Evolutionary conservation across 2,329 filamentous ascomycete species (phyloP).

Genomic region (Xylogone sp.): DNA sequence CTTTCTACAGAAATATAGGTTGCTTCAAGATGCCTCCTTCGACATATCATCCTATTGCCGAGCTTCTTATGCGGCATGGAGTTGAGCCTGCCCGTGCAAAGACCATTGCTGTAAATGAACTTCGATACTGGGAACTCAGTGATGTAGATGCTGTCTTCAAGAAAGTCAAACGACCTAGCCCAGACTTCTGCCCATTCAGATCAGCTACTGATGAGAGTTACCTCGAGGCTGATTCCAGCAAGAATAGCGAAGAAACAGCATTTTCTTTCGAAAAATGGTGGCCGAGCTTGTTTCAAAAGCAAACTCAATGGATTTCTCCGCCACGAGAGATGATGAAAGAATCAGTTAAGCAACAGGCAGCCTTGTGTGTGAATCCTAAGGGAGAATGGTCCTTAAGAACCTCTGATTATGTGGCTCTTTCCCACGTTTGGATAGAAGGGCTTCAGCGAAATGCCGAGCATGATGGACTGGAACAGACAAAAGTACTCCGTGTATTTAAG

Average conservation of each 20-base stretch:
- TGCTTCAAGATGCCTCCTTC: background rate
- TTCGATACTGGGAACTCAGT: background rate
- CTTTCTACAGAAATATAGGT: background rate
- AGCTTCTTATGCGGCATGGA: background rate
- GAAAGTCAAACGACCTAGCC: background rate
- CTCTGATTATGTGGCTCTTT: conserved; percentile 9
- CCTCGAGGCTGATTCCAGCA: background rate
- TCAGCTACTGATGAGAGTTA: background rate
- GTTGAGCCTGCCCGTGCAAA: background rate
- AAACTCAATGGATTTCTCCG: background rate
- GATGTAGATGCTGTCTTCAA: background rate
- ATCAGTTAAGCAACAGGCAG: background rate
- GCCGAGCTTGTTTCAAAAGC: background rate
- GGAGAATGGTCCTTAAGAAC: background rate
- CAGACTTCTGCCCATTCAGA: background rate
- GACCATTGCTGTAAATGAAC: background rate
- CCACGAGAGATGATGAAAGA: background rate
- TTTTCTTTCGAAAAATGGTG: background rate
- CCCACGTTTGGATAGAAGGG: conserved; percentile 18
- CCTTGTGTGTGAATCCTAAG: background rate
- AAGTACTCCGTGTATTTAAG: conserved; percentile 4
- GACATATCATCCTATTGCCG: background rate
- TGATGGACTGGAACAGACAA: conserved; percentile 4
- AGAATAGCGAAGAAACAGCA: background rate
- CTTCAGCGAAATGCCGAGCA: conserved; percentile 7